Evolutionary conservation across 2,329 filamentous ascomycete genomes (phyloP).

Genomic region (Helotiales sp.): DNA sequence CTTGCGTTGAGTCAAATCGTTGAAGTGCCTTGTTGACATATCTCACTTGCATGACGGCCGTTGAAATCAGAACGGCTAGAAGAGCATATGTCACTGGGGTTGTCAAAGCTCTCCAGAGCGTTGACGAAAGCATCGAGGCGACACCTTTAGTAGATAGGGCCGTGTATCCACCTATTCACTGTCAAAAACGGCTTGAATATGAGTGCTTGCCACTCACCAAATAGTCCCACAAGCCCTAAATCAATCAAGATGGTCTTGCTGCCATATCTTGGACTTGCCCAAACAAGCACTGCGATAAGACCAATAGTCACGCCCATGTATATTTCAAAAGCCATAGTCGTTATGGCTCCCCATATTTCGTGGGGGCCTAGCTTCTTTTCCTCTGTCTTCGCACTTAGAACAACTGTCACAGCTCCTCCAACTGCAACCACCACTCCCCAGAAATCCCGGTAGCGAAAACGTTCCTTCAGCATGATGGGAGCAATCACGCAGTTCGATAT

Average conservation of each 20-base stretch:
- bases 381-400: conserved; percentile 85
- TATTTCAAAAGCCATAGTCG: conserved; percentile 85
- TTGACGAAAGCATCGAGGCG: conserved; percentile 91
- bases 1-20: conserved; percentile 94
- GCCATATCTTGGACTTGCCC: conserved; percentile 83
- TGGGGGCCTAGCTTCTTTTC: conserved; percentile 91
- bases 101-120: conserved; percentile 83
- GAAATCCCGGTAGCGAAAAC: conserved; percentile 82
- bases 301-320: conserved; percentile 79
- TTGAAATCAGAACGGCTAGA: conserved; percentile 77
- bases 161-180: conserved; percentile 80
- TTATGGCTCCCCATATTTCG: conserved; percentile 89
- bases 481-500: conserved; percentile 98
- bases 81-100: conserved; percentile 92
- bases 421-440: conserved; percentile 89
- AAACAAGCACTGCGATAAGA: conserved; percentile 79
- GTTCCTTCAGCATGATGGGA: conserved; percentile 90
- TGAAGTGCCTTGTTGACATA: conserved; percentile 92
- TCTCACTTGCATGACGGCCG: conserved; percentile 94
- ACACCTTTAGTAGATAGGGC: conserved; percentile 95
- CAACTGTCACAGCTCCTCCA: conserved; percentile 86
- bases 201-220: conserved; percentile 63
- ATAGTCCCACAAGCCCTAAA: conserved; percentile 88
- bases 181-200: conserved; percentile 11
- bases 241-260: conserved; percentile 87